Base-by-base conservation (phyloP, 441 rosid species). In the Pelargonium fulgidum region DNA sequence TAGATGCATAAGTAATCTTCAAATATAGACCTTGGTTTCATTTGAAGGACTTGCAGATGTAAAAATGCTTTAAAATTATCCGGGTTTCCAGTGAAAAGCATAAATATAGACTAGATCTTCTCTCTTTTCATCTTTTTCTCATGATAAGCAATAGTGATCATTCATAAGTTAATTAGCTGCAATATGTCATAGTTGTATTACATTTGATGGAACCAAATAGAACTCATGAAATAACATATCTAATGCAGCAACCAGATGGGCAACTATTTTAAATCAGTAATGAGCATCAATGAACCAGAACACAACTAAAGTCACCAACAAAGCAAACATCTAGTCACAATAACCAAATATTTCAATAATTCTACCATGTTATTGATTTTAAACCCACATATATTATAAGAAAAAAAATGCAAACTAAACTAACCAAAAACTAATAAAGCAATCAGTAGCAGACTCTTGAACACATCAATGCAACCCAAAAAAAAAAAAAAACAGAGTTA, bases 381-480 rank as follows among this genome's bases (percentile, higher is more conserved):
- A 72, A 63, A 62, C 48, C 22, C 61, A 20, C 7, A 68, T 19
- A 39, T 33, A 45, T 50, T 62, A 48, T 26, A 70, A 58, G 36
- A 33, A n/a, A 71, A 63, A 62, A 29, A 68, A 56, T 33, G 65
- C 68, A 67, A 54, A 16, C 61, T 54, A 54, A 54, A 54, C 61
- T 14, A 7, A 9, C 54, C 54, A 47, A 13, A 12, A 48, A 11
- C 3, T 1, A 13, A 12, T 48, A 48, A 48, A 48, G 17, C 17
- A 14, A 11, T 56, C 72, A 54, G 59, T 54, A 65, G 16, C 70
- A 64, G 20, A 64, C 24, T 14, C 58, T 45, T 56, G 16, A 67
- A 69, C 68, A 11, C 70, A 75, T 29, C 17, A 68, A 66, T 71
- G 59, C 75, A 4, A 33, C 39, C n/a, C n/a, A n/a, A n/a, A n/a